phyloP scores from a whole-genome alignment of 129 eudicot genomes.

The carrot (Daucus carota) region DNA sequence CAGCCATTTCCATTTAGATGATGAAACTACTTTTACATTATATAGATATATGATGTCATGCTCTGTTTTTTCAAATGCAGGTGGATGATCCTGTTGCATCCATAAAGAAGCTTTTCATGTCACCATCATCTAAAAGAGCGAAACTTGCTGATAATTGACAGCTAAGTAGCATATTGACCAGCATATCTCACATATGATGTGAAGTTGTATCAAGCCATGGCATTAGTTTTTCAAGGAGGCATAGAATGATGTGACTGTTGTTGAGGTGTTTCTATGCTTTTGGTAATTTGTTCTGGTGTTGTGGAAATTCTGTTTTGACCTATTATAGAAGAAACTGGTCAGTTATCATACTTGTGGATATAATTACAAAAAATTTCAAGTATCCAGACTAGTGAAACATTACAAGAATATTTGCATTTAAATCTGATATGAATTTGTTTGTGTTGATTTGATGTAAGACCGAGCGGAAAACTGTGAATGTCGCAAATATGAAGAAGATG shows the following conservation, averaged over 20 bases:
- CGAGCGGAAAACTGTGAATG: too few species aligned
- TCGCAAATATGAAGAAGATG: too few species aligned
- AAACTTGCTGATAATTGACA: conserved; percentile 38
- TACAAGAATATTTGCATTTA: not conserved
- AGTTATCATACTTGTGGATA: not conserved
- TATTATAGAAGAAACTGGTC: not conserved
- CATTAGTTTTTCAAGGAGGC: not conserved
- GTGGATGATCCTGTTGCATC: conserved; percentile 86
- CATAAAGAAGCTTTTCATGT: conserved; percentile 55
- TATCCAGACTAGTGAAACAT: not conserved
- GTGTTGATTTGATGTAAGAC: too few species aligned
- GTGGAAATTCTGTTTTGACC: not conserved
- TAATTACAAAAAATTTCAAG: not conserved
- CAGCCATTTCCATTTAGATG: not conserved
- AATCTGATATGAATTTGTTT: too few species aligned
- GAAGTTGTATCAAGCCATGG: not conserved
- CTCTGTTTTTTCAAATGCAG: conserved; percentile 30
- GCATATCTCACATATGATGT: not conserved
- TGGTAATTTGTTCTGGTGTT: not conserved
- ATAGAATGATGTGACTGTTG: not conserved
- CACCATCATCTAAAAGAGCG: conserved; percentile 55
- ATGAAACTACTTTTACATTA: not conserved
- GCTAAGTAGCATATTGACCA: conserved; percentile 15
- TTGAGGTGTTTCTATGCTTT: not conserved
- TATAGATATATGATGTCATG: not conserved